These are phyloP conservation scores for Cupressus sempervirens DNA, from an alignment of 75 land plant species.

Conservation along the genomic window DNA sequence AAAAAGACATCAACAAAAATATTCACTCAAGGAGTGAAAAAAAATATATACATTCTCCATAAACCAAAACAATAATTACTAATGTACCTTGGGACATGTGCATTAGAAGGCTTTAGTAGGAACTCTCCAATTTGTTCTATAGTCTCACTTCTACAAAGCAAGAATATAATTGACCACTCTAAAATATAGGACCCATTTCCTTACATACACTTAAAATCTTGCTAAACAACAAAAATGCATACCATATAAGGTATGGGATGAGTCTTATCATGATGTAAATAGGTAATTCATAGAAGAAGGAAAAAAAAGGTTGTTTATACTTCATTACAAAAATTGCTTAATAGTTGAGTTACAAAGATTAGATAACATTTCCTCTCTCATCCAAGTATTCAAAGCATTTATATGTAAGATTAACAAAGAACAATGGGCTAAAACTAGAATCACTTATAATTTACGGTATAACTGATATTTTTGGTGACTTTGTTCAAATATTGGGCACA, in stretches of 20 bases:
- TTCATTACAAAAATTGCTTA: not conserved
- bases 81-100: conserved; percentile 36
- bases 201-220: not conserved
- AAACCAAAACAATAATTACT: not conserved
- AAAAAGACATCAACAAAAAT: too few species aligned
- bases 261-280: not conserved
- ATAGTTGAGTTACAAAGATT: not conserved
- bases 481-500: not conserved
- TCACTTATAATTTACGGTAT: not conserved
- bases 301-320: not conserved
- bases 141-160: conserved; percentile 43
- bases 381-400: not conserved
- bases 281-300: not conserved
- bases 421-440: too few species aligned
- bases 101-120: conserved; percentile 35
- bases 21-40: too few species aligned
- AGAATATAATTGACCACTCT: not conserved
- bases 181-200: not conserved
- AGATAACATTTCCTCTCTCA: not conserved
- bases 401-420: not conserved
- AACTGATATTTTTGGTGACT: not conserved
- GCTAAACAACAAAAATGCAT: not conserved
- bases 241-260: not conserved
- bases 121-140: conserved; percentile 83
- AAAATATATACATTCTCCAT: too few species aligned